Percentiles rank a stretch among this genome's conserved stretches.
Conservation (phyloP, 169 alveolate species). For the Cryptosporidium bovis region DNA sequence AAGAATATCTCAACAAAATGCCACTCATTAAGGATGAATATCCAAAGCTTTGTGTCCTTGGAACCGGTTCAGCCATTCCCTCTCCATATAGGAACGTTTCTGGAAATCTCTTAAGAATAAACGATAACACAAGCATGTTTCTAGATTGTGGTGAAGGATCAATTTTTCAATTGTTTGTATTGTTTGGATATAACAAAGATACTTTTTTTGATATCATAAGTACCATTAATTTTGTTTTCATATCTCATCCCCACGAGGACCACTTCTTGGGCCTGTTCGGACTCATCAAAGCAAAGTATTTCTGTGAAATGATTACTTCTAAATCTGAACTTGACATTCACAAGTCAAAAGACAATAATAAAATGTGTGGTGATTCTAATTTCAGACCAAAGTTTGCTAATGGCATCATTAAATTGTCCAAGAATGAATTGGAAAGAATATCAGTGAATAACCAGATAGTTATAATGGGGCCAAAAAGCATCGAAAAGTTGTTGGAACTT, state of each 20-base stretch:
- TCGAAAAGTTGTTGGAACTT: slow-evolving; percentile 18
- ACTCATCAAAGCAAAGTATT: slow-evolving; percentile 79
- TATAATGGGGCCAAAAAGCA: slow-evolving; percentile 54
- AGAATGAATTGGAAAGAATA: slow-evolving; percentile 18
- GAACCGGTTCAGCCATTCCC: slow-evolving; percentile 92
- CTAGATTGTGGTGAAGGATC: slow-evolving; percentile 93
- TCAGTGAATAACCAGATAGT: neutral
- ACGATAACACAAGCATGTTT: slow-evolving; percentile 80
- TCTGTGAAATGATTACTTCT: neutral
- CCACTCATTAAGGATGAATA: neutral
- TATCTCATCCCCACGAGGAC: slow-evolving; percentile 90
- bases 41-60: slow-evolving; percentile 87
- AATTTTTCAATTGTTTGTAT: slow-evolving; percentile 84
- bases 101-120: slow-evolving; percentile 81
- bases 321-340: slow-evolving; percentile 70
- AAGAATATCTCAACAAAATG: too few species aligned
- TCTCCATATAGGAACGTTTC: slow-evolving; percentile 90
- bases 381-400: slow-evolving; percentile 8
- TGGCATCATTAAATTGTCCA: neutral
- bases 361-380: slow-evolving; percentile 49
- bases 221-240: slow-evolving; percentile 79
- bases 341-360: slow-evolving; percentile 72
- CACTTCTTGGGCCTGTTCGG: slow-evolving; percentile 85
- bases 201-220: slow-evolving; percentile 11
- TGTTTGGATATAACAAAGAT: slow-evolving; percentile 67